These are phyloP conservation scores for Chlamydomonas sp. DNA, from an alignment of 139 green algal species.

Conservation along the genomic window DNA sequence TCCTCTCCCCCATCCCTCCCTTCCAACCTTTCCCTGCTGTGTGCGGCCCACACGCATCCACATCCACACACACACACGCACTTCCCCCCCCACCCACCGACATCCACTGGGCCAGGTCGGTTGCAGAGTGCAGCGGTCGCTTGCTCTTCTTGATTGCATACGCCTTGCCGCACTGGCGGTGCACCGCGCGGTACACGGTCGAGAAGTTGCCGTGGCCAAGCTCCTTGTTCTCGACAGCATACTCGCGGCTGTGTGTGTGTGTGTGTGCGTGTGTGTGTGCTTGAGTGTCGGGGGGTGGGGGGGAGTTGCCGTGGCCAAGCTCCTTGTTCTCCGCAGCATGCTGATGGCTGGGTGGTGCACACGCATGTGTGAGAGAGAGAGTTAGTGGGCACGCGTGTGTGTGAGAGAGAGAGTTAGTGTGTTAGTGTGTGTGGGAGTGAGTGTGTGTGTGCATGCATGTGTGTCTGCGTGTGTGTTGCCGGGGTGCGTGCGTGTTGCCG, in stretches of 20 bases:
- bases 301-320: not conserved
- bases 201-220: conserved; percentile 70
- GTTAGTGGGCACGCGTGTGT: not conserved
- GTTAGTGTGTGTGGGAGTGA: too few relatives aligned
- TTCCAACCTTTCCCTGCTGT: too few relatives aligned
- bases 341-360: not conserved
- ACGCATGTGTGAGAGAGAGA: not conserved
- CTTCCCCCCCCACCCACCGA: conserved; percentile 33
- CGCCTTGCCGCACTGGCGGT: conserved; percentile 67
- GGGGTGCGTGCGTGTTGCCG: too few relatives aligned
- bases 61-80: too few relatives aligned
- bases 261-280: too few relatives aligned
- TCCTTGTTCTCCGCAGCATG: not conserved
- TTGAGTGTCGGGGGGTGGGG: too few relatives aligned
- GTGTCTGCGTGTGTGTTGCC: too few relatives aligned
- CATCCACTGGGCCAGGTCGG: conserved; percentile 47
- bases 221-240: conserved; percentile 48
- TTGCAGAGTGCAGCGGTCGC: conserved; percentile 39
- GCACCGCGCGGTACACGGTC: conserved; percentile 60
- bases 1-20: too few relatives aligned
- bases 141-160: conserved; percentile 85
- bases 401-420: not conserved
- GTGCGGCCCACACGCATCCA: too few relatives aligned
- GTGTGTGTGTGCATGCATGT: too few relatives aligned
- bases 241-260: conserved; percentile 57